These are phyloP conservation scores for Anthracocystis walkeri DNA, from an alignment of 1,284 basidiomycete species.

Conservation along the genomic window DNA sequence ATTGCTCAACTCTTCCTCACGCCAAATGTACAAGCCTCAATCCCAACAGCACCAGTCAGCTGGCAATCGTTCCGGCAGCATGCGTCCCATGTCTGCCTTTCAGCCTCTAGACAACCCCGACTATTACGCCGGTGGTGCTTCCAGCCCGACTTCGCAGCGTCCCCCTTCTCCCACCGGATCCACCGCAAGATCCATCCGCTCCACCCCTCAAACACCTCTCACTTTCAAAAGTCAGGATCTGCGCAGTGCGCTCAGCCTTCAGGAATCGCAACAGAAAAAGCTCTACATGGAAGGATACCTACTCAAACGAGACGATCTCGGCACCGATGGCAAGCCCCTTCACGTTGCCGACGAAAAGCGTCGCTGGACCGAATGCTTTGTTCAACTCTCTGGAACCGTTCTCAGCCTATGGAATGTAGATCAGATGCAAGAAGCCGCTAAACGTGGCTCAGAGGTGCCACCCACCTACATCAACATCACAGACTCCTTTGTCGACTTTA, in stretches of 20 bases:
- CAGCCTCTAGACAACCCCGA: slow-evolving; percentile 63
- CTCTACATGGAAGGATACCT: slow-evolving; percentile 69
- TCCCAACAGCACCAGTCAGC: slow-evolving; percentile 25
- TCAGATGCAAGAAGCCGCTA: slow-evolving; percentile 82
- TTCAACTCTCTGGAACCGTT: slow-evolving; percentile 90
- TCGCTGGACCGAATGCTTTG: slow-evolving; percentile 72
- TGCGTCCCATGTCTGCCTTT: slow-evolving; percentile 64
- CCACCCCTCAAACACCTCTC: slow-evolving; percentile 53
- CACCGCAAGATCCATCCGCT: slow-evolving; percentile 50
- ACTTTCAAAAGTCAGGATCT: slow-evolving; percentile 67
- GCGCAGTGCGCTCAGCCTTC: slow-evolving; percentile 62
- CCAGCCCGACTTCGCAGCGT: slow-evolving; percentile 27
- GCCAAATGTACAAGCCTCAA: slow-evolving; percentile 31
- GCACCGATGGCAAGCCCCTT: slow-evolving; percentile 63
- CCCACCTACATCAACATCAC: slow-evolving; percentile 87
- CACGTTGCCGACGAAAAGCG: slow-evolving; percentile 57
- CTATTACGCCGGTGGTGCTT: slow-evolving; percentile 22
- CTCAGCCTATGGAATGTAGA: slow-evolving; percentile 91
- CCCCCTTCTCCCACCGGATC: slow-evolving; percentile 55
- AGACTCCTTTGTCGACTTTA: slow-evolving; percentile 77
- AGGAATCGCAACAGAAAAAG: slow-evolving; percentile 65
- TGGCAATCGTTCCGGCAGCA: slow-evolving; percentile 28
- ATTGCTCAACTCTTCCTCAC: slow-evolving; percentile 34
- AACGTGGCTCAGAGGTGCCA: slow-evolving; percentile 82
- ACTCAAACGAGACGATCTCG: slow-evolving; percentile 62